Evolutionary conservation across 106 monocot species (phyloP), one percentile per base, ranked within the genome.

Genomic region (Ottelia alismoides): DNA sequence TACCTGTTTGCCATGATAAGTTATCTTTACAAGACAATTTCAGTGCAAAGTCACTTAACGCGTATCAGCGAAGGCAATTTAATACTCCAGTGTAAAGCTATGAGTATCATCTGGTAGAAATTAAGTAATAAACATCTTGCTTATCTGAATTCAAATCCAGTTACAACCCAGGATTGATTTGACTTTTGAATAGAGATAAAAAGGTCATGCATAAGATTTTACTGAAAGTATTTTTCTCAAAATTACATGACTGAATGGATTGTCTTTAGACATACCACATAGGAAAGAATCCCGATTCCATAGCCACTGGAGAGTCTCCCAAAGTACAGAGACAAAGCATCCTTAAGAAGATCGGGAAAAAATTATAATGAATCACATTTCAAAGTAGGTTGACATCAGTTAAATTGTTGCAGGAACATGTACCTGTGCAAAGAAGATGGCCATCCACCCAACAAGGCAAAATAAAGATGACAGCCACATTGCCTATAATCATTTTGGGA

Each of bases 391-490:
- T 6, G 16, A 43, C 40, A 43, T 43, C 40, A 43, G n/a, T n/a
- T n/a, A n/a, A n/a, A n/a, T n/a, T n/a, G n/a, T n/a, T n/a, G n/a
- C 40, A 43, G 40, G 40, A 43, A 43, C 40, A 43, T 43, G 48
- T 54, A 87, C 87, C 67, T 72, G 12, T 10, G 86, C 77, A 44
- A 77, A 72, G 31, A 62, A 80, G 20, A 87, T 57, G 10, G 65
- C 58, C 10, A 87, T 56, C 81, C 77, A 87, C 49, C 87, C 81
- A 14, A 78, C 53, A 22, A 78, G 51, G 72, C 87, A 87, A 55
- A 81, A 40, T 26, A 66, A 28, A 65, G 74, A 55, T 49, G 87
- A 77, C 23, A 35, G 30, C 55, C 87, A 71, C 87, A 87, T 87
- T 59, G 87, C 87, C 81, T 81, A 56, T 47, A 73, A 30, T 2